Evolutionary conservation across 768 basidiomycete species (phyloP).

Genomic region (Auriscalpium vulgare): DNA sequence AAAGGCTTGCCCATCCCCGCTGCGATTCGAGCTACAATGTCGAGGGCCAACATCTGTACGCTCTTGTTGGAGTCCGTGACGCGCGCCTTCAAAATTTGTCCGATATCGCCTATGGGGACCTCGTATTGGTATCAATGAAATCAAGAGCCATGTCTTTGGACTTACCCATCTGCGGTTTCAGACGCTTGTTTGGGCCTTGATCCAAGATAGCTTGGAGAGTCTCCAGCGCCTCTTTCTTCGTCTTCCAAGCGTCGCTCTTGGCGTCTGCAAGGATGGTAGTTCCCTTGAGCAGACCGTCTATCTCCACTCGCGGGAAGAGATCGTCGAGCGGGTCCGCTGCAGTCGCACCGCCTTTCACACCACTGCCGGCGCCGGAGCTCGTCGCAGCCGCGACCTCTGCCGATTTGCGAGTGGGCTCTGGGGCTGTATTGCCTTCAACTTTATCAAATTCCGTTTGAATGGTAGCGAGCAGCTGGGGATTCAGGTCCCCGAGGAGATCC

Average conservation of each 20-base stretch:
- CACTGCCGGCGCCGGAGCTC: conserved; percentile 29
- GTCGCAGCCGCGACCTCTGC: conserved; percentile 59
- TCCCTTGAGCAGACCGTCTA: conserved; percentile 78
- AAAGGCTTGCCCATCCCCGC: conserved; percentile 94
- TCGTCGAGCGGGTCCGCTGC: conserved; percentile 78
- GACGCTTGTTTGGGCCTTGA: conserved; percentile 83
- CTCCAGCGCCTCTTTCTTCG: conserved; percentile 92
- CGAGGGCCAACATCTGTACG: conserved; percentile 84
- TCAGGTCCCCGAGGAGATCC: conserved; percentile 88
- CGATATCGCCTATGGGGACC: conserved; percentile 68
- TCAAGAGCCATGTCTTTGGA: not conserved
- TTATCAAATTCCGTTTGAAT: conserved; percentile 93
- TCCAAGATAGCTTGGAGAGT: conserved; percentile 75
- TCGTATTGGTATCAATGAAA: too few relatives aligned
- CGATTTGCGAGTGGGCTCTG: conserved; percentile 71
- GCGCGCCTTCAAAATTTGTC: conserved; percentile 78
- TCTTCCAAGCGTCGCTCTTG: conserved; percentile 95
- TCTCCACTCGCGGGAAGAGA: conserved; percentile 89
- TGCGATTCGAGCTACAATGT: conserved; percentile 85
- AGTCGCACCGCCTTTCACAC: conserved; percentile 30
- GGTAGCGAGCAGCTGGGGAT: conserved; percentile 85
- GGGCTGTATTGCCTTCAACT: conserved; percentile 66
- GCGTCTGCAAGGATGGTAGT: conserved; percentile 76
- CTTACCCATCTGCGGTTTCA: conserved; percentile 86
- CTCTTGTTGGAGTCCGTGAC: conserved; percentile 91